Base-by-base conservation (phyloP, 352 stramenopile genomes). In the Phytophthora quininea region DNA sequence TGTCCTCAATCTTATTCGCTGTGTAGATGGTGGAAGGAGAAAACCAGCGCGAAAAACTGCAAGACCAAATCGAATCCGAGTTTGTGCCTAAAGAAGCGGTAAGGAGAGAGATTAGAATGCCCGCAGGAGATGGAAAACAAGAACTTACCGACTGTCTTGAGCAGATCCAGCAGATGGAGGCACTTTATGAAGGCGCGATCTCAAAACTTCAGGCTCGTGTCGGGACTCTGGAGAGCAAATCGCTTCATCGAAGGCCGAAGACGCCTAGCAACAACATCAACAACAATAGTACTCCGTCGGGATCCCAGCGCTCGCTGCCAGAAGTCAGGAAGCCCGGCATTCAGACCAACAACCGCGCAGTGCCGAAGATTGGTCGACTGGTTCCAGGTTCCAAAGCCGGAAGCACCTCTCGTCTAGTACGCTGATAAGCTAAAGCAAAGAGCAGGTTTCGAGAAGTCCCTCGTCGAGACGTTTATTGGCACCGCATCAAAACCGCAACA, bases 161-260 rank as follows among this genome's bases (percentile, higher is more conserved):
- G 14, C 45, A 92, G 82, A 86, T 91, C 49, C 80, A 80, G 50
- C 74, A 91, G 40, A 92, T 92, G 84, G 84, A 92, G 57, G 46
- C 55, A n/a, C 37, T 91, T 29, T 93, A 93, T 29, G 79, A 90
- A 68, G 71, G 80, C 27, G 84, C 82, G 0, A 90, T 93, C 31
- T 74, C 80, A 1, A 93, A 93, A 71, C 76, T 93, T 15, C 84
- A 93, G 42, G 64, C 75, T 12, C 80, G 84, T 29, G 84, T 91
- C 33, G 82, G 77, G 6, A 80, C 67, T 33, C 68, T 93, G 2
- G 84, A 93, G 52, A 76, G 35, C 37, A 87, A 82, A 31, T 58
- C 77, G 3, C 47, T 65, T 11, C 62, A 64, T 48, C 62, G 69
- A n/a, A 84, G 76, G 40, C 46, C 63, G 7, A 67, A 71, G 2